Evolutionary conservation across 352 stramenopile species (phyloP).

Genomic region (Phytopythium vexans): DNA sequence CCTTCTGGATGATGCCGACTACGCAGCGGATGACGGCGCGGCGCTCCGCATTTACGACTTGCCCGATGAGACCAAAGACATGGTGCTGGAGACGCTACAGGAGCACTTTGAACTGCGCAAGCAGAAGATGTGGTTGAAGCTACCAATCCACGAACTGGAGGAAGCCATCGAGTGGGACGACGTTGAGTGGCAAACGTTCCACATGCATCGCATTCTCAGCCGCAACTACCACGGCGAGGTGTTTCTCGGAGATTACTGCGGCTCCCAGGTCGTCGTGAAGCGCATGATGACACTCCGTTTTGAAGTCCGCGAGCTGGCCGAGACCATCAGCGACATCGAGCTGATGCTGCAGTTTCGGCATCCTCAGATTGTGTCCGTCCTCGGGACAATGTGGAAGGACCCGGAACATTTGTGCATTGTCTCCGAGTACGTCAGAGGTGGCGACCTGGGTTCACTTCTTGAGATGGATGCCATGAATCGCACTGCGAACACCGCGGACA

Average conservation of each 20-base stretch:
- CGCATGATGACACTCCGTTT: slow-evolving; percentile 65
- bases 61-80: slow-evolving; percentile 48
- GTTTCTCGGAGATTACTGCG: slow-evolving; percentile 58
- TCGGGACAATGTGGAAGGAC: slow-evolving; percentile 73
- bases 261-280: slow-evolving; percentile 60
- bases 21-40: slow-evolving; percentile 22
- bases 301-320: slow-evolving; percentile 46
- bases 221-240: slow-evolving; percentile 63
- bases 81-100: slow-evolving; percentile 51
- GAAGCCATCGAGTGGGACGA: slow-evolving; percentile 40
- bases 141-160: slow-evolving; percentile 1
- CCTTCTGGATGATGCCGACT: slow-evolving; percentile 21
- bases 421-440: slow-evolving; percentile 59
- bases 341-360: slow-evolving; percentile 55
- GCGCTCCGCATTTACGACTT: slow-evolving; percentile 57
- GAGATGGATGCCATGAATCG: slow-evolving; percentile 40
- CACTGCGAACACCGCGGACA: slow-evolving; percentile 1
- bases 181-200: slow-evolving; percentile 56
- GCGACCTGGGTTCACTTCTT: slow-evolving; percentile 53
- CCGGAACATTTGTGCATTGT: slow-evolving; percentile 63
- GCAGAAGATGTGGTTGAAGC: slow-evolving; percentile 23
- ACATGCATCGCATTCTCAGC: slow-evolving; percentile 58
- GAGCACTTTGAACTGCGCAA: slow-evolving; percentile 63
- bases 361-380: slow-evolving; percentile 57
- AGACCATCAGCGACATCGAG: slow-evolving; percentile 77